Evolutionary conservation across 495 filamentous ascomycete genomes (phyloP), one percentile per base, ranked within the genome.

Genomic region (Neurospora hispaniola): DNA sequence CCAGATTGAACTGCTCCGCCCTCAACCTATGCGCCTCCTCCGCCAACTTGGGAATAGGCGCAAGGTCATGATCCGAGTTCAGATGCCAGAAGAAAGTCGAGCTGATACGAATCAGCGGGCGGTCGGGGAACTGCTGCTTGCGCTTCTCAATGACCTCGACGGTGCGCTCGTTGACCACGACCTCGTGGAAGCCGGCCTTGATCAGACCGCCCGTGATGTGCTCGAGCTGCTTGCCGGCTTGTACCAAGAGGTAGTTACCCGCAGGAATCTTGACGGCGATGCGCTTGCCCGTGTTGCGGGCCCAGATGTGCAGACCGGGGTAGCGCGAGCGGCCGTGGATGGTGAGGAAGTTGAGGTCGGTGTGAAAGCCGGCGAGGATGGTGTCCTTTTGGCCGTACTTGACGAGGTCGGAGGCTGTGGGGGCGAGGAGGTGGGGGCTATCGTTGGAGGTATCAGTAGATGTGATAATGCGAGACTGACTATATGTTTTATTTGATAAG

Each of bases 261-360:
- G 68, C 70, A 2, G 85, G 85, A 73, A 86, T 86, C 78, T 79
- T 80, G 73, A 86, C 85, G 73, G 84, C 74, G 76, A 86, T 86
- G 70, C 81, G 80, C 27, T 77, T 78, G 41, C 85, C 85, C 35
- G 84, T 86, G 81, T 86, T 86, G 71, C 85, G 83, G 59, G 85
- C 85, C 85, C 85, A 86, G 73, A 86, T 82, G 82, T 86, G 82
- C 75, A 86, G 78, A 59, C 85, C 85, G 4, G 85, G 84, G 70
- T 86, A 86, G 46, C 85, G 84, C 44, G 84, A 86, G 74, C 85
- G 85, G 44, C 85, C 85, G 80, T 86, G 85, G 78, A 86, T 86
- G 74, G 85, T 86, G 18, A 86, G 79, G 81, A 86, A 86, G 79
- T 86, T 86, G 42, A 86, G 83, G 74, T 86, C 85, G 12, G 84